Conservation (phyloP, 441 rosid species). For the Lagerstroemia fauriei region DNA sequence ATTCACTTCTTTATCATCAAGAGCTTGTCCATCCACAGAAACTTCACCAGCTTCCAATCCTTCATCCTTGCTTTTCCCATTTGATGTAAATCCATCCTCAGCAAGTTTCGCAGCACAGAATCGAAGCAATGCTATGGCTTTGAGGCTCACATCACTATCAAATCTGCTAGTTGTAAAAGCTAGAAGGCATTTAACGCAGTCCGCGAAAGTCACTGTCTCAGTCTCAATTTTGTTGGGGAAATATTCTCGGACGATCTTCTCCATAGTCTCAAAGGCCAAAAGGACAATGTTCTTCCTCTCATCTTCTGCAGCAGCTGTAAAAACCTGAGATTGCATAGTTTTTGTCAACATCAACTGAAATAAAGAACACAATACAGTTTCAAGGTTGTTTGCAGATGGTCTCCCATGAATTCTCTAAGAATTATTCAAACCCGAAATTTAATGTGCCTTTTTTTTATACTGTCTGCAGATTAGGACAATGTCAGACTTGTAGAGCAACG, state of each 20-base stretch:
- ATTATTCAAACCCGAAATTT: neutral
- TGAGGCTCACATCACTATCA: constrained; percentile 90
- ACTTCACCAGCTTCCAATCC: constrained; percentile 44
- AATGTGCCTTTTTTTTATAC: neutral
- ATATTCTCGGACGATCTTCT: no score
- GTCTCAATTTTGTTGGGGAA: constrained; percentile 40
- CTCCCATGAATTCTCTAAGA: neutral
- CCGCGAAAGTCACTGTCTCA: constrained; percentile 83
- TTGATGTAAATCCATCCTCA: constrained; percentile 82
- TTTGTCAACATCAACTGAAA: neutral
- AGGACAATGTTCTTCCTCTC: no score
- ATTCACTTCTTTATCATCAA: constrained; percentile 67
- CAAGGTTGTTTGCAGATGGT: neutral
- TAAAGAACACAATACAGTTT: neutral
- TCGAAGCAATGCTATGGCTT: constrained; percentile 95
- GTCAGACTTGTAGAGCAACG: neutral
- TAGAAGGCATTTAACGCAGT: constrained; percentile 91
- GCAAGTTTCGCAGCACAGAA: constrained; percentile 96
- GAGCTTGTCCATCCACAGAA: constrained; percentile 43
- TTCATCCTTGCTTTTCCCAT: constrained; percentile 50
- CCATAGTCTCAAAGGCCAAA: no score
- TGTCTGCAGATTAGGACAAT: neutral
- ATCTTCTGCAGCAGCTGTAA: no score
- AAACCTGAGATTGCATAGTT: constrained; percentile 24
- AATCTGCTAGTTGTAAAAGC: constrained; percentile 92